Evolutionary conservation across 2,329 filamentous ascomycete genomes (phyloP), one percentile per base, ranked within the genome.

Genomic region (Coniosporium tulheliwenetii): DNA sequence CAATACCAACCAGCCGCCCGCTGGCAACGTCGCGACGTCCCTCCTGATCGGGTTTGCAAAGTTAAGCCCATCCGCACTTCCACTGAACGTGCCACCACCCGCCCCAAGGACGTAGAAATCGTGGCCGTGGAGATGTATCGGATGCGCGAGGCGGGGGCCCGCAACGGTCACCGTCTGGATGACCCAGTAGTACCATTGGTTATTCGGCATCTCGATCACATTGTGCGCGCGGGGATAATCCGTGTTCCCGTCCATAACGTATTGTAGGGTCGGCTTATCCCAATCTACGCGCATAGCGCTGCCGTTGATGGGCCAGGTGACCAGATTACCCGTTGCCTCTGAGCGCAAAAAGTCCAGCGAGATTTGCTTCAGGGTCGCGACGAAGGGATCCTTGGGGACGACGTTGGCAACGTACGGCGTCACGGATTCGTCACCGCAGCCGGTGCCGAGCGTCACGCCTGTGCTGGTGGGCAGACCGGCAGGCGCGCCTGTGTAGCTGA

Each of bases 391-490:
- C 46, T 55, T 43, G 0, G 54, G 54, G 8, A 57, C 52, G 41
- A 51, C 54, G 4, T 60, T 60, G 47, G 54, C 50, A 45, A 60
- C 55, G 47, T 57, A 59, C 1, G 63, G 62, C 1, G 58, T 52
- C 8, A 67, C 49, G 1, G 53, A 46, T 45, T 66, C 60, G 41
- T 67, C 64, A 10, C 57, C 54, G 46, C 64, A 67, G 33, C 61
- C 60, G 38, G 52, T 50, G 10, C 56, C 55, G 40, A 63, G 54
- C 32, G 45, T 45, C 4, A 51, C 49, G 3, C 50, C 51, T 3
- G 51, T 51, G 45, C 52, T 44, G 45, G 51, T 47, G 40, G 63
- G 50, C 34, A 50, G 43, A 14, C 50, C 42, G 43, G 42, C 42
- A 41, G 52, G 39, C 44, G 55, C 42, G 15, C 60, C 61, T 13